Evolutionary conservation across 441 rosid genomes (phyloP), one percentile per base, ranked within the genome.

Genomic region (Monsonia emarginata): DNA sequence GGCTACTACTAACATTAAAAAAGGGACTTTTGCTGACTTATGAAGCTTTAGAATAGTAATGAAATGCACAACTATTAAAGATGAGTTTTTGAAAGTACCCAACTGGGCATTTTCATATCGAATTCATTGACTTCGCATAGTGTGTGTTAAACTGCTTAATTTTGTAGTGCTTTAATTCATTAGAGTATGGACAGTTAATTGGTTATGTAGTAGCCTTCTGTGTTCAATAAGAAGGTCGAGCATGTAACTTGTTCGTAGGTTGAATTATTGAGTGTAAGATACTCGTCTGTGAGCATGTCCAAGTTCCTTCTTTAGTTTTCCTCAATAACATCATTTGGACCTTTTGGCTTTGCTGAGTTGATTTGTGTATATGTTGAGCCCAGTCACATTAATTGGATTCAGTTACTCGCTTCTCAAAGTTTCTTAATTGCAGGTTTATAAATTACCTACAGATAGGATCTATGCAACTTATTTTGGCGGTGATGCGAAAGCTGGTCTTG

Each of bases 401-500:
- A 10, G 25, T 56, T 32, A 4, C 22, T 24, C 10, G 18, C n/a
- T 18, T 36, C 14, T 38, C 30, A 13, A 31, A 31, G 8, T 27
- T 28, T 44, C 27, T 25, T 18, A 28, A n/a, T 22, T 32, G n/a
- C 78, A 93, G 98, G 96, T 88, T 21, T 91, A 89, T 75, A 69
- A 87, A 50, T 77, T 95, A 48, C 97, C 97, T 0, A 31, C 79
- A 25, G 95, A 95, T 71, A 80, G 93, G 54, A 66, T 95, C 64
- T 95, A 95, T 72, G 99, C 97, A 5, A 95, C 99, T 6, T 95
- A 95, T 80, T 95, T 95, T 68, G 97, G 96, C 14, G 99, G 99
- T 73, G 99, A 95, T 79, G 93, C 86, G 69, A 85, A 83, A 71
- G 82, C 80, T 67, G 97, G 97, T 67, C 90, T 95, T 66, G 85